phyloP scores from a whole-genome alignment of 306 rosid species.

The Ormosia semicastrata region DNA sequence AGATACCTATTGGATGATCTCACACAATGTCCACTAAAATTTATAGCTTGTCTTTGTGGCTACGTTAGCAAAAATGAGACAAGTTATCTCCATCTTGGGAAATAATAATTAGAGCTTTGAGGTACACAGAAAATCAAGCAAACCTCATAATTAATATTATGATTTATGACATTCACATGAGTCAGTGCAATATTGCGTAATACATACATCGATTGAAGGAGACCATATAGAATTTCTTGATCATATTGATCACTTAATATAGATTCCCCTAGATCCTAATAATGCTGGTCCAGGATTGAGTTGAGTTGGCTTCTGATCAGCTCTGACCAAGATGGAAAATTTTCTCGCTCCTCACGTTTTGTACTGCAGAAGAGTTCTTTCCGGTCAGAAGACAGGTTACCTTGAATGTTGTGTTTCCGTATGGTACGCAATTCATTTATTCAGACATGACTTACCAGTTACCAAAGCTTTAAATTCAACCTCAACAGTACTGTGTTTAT shows the following conservation, averaged over 20 bases:
- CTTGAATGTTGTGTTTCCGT: constrained; percentile 28
- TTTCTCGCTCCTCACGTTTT: constrained; percentile 8
- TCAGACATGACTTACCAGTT: background rate
- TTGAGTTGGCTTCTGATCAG: constrained; percentile 27
- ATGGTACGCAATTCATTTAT: constrained; percentile 19
- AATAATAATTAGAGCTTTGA: background rate
- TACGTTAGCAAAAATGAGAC: background rate
- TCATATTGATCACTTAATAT: background rate
- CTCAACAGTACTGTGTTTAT: background rate
- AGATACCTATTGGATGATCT: background rate
- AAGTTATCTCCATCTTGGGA: background rate
- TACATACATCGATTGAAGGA: background rate
- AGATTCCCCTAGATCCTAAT: constrained; percentile 6
- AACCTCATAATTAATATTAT: background rate
- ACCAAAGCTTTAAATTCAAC: constrained; percentile 6
- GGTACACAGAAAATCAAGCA: constrained; percentile 3
- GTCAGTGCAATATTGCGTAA: background rate
- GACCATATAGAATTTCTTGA: background rate
- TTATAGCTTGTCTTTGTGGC: background rate
- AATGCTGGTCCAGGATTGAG: constrained; percentile 24
- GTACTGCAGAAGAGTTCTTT: constrained; percentile 27
- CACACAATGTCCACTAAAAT: background rate
- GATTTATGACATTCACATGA: background rate
- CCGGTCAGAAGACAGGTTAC: constrained; percentile 38
- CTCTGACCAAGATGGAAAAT: constrained; percentile 29